A percentile compares a stretch with the other conserved stretches of the same genome.
Conservation (phyloP, 192 early-diverging fungal genomes). For the Entomortierella lignicola region DNA sequence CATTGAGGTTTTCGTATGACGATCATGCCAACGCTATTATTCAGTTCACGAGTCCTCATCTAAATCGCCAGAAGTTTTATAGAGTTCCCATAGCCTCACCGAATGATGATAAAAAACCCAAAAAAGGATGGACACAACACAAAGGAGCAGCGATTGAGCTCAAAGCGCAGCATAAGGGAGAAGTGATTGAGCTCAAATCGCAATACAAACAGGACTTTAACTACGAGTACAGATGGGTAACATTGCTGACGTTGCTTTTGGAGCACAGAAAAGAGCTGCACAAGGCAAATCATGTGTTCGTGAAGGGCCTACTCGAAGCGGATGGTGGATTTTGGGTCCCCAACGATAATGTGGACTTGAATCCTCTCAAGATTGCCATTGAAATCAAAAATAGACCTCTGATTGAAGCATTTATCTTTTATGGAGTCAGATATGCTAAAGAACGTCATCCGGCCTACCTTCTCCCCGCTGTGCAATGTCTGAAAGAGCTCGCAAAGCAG, state of each 20-base stretch:
- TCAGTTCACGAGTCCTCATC: constrained; percentile 27
- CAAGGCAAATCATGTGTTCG: constrained; percentile 25
- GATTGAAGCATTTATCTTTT: constrained; percentile 27
- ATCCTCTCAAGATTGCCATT: constrained; percentile 37
- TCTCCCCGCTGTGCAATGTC: constrained; percentile 33
- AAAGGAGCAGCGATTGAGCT: too few relatives aligned
- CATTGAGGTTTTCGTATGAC: constrained; percentile 13
- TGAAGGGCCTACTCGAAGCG: constrained; percentile 25
- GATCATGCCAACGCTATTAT: constrained; percentile 36
- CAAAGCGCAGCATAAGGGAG: too few relatives aligned
- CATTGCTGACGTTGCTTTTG: constrained; percentile 24
- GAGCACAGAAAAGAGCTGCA: constrained; percentile 11
- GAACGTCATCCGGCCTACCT: constrained; percentile 42
- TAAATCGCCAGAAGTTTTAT: constrained; percentile 41
- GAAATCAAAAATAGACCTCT: constrained; percentile 19
- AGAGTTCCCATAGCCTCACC: too few relatives aligned
- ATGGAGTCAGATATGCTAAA: constrained; percentile 40
- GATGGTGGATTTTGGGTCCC: constrained; percentile 36
- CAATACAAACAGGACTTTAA: too few relatives aligned
- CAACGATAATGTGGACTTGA: constrained; percentile 12
- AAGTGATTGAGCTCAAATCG: too few relatives aligned
- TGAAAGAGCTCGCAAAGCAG: constrained; percentile 25
- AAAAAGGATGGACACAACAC: too few relatives aligned
- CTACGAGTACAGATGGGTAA: background rate
- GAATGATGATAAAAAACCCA: too few relatives aligned